A percentile compares a stretch with the other conserved stretches of the same genome.
Evolutionary conservation across 345 rosid species (phyloP).

Genomic region (Rhizophora mangle): DNA sequence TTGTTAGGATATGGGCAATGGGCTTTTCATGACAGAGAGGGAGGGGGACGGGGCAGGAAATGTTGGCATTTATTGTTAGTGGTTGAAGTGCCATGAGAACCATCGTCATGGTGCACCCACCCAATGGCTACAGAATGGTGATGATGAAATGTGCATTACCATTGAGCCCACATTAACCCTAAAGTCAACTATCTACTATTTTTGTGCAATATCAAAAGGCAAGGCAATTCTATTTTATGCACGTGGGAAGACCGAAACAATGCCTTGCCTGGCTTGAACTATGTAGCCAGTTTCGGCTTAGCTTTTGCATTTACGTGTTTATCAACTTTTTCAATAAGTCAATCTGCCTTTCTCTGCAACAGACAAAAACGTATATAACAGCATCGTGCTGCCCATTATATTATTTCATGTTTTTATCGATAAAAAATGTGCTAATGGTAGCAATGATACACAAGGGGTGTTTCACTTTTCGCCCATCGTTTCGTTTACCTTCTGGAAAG

Average conservation of each 20-base stretch:
- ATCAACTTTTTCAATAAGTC: slow-evolving; percentile 3
- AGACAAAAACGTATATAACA: not conserved
- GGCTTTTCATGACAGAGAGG: slow-evolving; percentile 11
- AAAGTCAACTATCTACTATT: slow-evolving; percentile 42
- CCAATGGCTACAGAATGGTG: slow-evolving; percentile 41
- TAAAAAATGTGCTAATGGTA: no score
- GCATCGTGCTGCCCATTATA: not conserved
- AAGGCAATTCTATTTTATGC: not conserved
- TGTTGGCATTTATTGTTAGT: slow-evolving; percentile 18
- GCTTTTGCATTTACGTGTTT: slow-evolving; percentile 4
- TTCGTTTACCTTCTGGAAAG: no score
- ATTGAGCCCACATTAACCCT: slow-evolving; percentile 17
- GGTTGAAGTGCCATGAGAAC: slow-evolving; percentile 24
- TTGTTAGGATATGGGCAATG: not conserved
- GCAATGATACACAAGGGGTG: no score
- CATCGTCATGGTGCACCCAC: slow-evolving; percentile 39
- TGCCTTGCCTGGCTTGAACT: slow-evolving; percentile 33
- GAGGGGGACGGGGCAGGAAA: slow-evolving; percentile 22
- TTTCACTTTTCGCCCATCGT: no score
- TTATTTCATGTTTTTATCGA: not conserved
- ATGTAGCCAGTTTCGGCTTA: not conserved
- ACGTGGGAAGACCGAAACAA: slow-evolving; percentile 12
- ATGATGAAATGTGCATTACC: slow-evolving; percentile 37
- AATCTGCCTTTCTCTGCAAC: not conserved
- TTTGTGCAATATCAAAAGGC: slow-evolving; percentile 8